Percentiles rank a stretch among this genome's conserved stretches.
Evolutionary conservation across 805 yeast genomes (phyloP).

Genomic region (Saccharomycopsis synnaedendra): DNA sequence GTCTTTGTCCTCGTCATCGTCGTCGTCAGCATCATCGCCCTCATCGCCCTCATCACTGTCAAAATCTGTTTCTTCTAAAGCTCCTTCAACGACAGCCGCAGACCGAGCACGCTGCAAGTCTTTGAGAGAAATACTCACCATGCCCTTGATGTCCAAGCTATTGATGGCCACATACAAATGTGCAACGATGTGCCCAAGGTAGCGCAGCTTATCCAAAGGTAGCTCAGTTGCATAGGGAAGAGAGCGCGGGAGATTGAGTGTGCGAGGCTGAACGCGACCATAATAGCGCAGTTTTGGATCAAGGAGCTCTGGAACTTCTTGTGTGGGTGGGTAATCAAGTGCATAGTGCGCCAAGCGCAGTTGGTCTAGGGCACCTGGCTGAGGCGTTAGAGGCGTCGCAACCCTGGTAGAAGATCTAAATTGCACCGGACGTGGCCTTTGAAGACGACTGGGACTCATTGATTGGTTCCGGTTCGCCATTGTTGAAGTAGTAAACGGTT

Average conservation of each 20-base stretch:
- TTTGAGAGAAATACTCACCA: slow-evolving; percentile 51
- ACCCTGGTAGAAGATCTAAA: background rate
- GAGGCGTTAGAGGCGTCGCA: slow-evolving; percentile 14
- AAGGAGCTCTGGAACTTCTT: slow-evolving; percentile 26
- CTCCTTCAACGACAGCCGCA: background rate
- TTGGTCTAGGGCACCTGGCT: slow-evolving; percentile 14
- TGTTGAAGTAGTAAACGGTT: no score
- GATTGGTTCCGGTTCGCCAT: background rate
- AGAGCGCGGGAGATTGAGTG: slow-evolving; percentile 24
- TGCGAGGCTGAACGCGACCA: slow-evolving; percentile 25
- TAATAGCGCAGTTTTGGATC: slow-evolving; percentile 30
- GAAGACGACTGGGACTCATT: background rate
- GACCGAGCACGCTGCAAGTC: slow-evolving; percentile 30
- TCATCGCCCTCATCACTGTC: slow-evolving; percentile 28
- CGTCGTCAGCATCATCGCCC: slow-evolving; percentile 29
- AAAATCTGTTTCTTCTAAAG: slow-evolving; percentile 5
- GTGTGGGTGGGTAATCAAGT: slow-evolving; percentile 35
- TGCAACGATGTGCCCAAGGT: slow-evolving; percentile 67
- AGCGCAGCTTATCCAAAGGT: slow-evolving; percentile 56
- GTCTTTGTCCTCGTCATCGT: slow-evolving; percentile 25
- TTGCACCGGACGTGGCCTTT: background rate
- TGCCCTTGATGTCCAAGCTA: slow-evolving; percentile 65
- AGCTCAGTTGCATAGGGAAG: slow-evolving; percentile 72
- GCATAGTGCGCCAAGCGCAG: slow-evolving; percentile 30
- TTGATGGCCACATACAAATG: slow-evolving; percentile 70